Conservation (phyloP, 2,329 filamentous ascomycete genomes). For the Huntiella omanensis region DNA sequence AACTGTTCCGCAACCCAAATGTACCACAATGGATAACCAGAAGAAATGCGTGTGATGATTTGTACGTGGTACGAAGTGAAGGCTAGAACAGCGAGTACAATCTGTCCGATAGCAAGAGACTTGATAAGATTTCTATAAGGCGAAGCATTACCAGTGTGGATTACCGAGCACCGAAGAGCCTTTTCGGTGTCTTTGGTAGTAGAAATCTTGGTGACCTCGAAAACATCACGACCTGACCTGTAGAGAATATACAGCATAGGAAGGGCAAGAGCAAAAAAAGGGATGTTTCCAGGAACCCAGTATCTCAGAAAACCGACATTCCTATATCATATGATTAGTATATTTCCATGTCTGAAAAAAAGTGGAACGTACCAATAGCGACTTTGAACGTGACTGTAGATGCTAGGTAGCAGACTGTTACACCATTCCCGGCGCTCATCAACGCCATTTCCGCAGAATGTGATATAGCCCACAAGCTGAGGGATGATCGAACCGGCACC, state of each 20-base stretch:
- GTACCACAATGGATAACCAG: slow-evolving; percentile 80
- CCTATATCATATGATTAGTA: slow-evolving; percentile 29
- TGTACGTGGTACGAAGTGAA: slow-evolving; percentile 79
- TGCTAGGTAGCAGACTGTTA: slow-evolving; percentile 50
- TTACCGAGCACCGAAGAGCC: neutral
- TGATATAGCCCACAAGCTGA: slow-evolving; percentile 54
- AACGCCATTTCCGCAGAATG: slow-evolving; percentile 38
- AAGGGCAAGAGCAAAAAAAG: slow-evolving; percentile 66
- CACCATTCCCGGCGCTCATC: slow-evolving; percentile 51
- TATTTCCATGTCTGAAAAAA: slow-evolving; percentile 3
- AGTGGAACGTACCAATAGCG: slow-evolving; percentile 59
- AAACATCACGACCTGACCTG: slow-evolving; percentile 2
- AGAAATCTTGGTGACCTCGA: neutral
- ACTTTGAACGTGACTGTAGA: slow-evolving; percentile 77
- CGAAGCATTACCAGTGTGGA: slow-evolving; percentile 6
- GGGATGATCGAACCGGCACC: slow-evolving; percentile 50
- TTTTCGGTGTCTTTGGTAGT: neutral
- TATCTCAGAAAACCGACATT: slow-evolving; percentile 74
- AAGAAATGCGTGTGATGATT: slow-evolving; percentile 76
- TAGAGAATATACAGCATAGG: slow-evolving; percentile 54
- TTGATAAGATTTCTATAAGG: slow-evolving; percentile 19
- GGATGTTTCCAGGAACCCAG: slow-evolving; percentile 73
- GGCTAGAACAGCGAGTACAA: slow-evolving; percentile 51
- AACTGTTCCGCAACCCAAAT: slow-evolving; percentile 48
- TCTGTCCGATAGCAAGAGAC: slow-evolving; percentile 52